Evolutionary conservation across 768 basidiomycete species (phyloP).

Genomic region (Russula sp.): DNA sequence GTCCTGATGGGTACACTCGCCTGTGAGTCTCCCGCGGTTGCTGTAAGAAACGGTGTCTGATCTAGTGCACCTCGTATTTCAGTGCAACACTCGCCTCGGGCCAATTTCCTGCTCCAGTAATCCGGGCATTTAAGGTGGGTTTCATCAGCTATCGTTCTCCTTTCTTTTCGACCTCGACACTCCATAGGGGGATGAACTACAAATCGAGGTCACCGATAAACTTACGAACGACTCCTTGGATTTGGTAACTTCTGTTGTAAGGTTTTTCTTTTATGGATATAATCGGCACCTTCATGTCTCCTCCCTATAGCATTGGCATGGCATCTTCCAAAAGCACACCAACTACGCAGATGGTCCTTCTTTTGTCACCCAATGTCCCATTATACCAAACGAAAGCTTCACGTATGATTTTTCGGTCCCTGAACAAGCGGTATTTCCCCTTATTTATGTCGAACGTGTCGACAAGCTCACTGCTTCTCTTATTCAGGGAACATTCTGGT

Average conservation of each 20-base stretch:
- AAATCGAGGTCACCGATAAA: conserved; percentile 13
- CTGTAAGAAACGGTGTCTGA: not conserved
- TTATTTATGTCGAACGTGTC: not conserved
- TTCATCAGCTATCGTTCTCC: too few species aligned
- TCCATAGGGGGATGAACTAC: conserved; percentile 10
- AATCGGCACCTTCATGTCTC: not conserved
- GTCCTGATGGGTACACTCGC: conserved; percentile 34
- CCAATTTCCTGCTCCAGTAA: conserved; percentile 16
- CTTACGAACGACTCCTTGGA: conserved; percentile 6
- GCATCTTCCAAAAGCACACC: conserved; percentile 29
- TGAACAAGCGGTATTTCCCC: conserved; percentile 17
- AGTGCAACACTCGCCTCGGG: conserved; percentile 4
- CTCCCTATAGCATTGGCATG: conserved; percentile 32
- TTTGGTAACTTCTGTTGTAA: conserved; percentile 25
- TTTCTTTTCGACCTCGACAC: not conserved
- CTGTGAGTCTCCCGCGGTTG: not conserved
- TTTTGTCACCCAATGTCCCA: conserved; percentile 32
- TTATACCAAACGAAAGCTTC: conserved; percentile 26
- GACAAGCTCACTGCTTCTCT: not conserved
- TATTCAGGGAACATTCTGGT: not conserved
- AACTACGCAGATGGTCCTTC: conserved; percentile 26
- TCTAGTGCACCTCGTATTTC: not conserved
- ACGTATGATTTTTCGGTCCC: conserved; percentile 22
- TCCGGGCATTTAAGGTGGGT: conserved; percentile 7
- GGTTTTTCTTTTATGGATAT: not conserved